phyloP scores from a whole-genome alignment of 2,329 filamentous ascomycete species.

The Lecanicillium sp. region DNA sequence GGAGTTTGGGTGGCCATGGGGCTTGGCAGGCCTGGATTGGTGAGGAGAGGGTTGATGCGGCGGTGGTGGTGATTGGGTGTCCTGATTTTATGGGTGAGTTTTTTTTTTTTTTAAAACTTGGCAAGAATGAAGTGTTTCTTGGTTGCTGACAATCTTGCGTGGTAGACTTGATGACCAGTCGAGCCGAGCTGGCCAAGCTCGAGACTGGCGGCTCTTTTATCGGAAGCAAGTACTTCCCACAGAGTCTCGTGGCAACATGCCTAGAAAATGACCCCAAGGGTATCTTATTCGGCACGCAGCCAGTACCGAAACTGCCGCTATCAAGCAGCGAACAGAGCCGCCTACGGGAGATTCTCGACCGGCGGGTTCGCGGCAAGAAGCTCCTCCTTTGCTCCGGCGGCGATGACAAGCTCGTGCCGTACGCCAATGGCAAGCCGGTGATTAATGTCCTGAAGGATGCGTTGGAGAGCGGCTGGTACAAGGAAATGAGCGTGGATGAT shows the following conservation, averaged over 20 bases:
- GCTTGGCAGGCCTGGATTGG: slow-evolving; percentile 77
- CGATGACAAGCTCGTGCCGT: slow-evolving; percentile 66
- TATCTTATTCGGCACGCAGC: slow-evolving; percentile 53
- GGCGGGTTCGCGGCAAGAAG: slow-evolving; percentile 51
- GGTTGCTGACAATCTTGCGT: not conserved
- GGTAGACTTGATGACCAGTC: slow-evolving; percentile 62
- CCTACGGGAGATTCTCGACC: slow-evolving; percentile 37
- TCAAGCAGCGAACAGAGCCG: slow-evolving; percentile 32
- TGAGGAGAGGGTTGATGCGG: slow-evolving; percentile 72
- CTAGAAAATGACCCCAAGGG: slow-evolving; percentile 66
- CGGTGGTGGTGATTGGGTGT: slow-evolving; percentile 76
- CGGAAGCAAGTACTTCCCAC: slow-evolving; percentile 71
- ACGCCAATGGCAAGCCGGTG: slow-evolving; percentile 52
- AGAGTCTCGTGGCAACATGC: slow-evolving; percentile 55
- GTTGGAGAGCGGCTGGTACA: slow-evolving; percentile 17
- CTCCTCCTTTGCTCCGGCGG: slow-evolving; percentile 59
- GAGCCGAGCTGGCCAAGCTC: slow-evolving; percentile 58
- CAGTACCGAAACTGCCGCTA: slow-evolving; percentile 23
- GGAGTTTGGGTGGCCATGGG: slow-evolving; percentile 81
- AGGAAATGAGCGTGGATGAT: slow-evolving; percentile 51
- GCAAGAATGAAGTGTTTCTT: too few relatives aligned
- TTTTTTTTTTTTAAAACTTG: too few relatives aligned
- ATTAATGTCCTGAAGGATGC: slow-evolving; percentile 53
- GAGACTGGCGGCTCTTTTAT: slow-evolving; percentile 58
- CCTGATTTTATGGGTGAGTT: slow-evolving; percentile 70